Conservation (phyloP, 768 basidiomycete genomes). For the Mycena vitilis region DNA sequence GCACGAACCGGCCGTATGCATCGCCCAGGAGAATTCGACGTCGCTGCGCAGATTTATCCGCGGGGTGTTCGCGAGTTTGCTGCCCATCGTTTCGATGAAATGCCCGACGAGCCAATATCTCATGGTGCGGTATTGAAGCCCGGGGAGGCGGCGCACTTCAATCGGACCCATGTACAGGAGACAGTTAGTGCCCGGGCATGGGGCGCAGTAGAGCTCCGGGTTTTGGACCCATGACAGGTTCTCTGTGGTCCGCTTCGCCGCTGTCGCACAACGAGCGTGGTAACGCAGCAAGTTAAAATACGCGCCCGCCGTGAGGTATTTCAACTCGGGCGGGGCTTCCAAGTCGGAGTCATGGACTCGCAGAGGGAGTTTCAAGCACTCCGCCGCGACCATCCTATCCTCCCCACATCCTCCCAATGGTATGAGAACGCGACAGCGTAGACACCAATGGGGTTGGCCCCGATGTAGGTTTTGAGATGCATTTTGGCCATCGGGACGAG, state of each 20-base stretch:
- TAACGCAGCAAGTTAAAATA: slow-evolving; percentile 3
- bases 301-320: background rate
- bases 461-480: background rate
- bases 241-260: background rate
- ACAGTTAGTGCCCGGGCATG: too few relatives aligned
- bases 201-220: too few relatives aligned
- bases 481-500: background rate
- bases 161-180: too few relatives aligned
- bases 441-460: background rate
- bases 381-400: background rate
- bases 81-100: too few relatives aligned
- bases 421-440: slow-evolving; percentile 24
- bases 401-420: background rate
- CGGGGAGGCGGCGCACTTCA: too few relatives aligned
- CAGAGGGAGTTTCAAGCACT: slow-evolving; percentile 5
- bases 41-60: too few relatives aligned
- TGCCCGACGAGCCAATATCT: too few relatives aligned
- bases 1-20: too few relatives aligned
- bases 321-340: background rate
- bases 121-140: too few relatives aligned
- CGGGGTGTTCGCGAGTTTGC: too few relatives aligned
- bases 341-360: background rate
- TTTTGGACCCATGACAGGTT: too few relatives aligned
- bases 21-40: too few relatives aligned
- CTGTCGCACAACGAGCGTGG: background rate